Percentiles rank a stretch among this genome's conserved stretches.
These are phyloP conservation scores for Trichoderma simmonsii DNA, from an alignment of 2,329 filamentous ascomycete genomes.

Conservation along the genomic window DNA sequence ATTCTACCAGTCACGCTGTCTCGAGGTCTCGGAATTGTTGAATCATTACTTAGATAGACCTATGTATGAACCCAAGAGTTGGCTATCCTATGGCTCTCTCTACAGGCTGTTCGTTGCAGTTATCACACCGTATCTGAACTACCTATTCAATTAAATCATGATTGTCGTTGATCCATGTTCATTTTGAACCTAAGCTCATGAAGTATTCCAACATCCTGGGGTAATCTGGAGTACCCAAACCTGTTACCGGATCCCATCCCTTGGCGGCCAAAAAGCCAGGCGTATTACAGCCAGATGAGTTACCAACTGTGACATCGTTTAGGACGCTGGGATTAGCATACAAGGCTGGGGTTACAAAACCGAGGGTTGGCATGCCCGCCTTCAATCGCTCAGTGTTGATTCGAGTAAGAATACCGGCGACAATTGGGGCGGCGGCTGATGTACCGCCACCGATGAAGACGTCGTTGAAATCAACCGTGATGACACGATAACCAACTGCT, in stretches of 20 bases:
- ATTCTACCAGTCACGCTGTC: background rate
- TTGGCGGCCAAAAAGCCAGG: background rate
- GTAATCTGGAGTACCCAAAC: background rate
- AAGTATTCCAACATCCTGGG: background rate
- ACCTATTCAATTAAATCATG: background rate
- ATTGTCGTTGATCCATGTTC: background rate
- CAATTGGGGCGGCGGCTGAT: slow-evolving; percentile 34
- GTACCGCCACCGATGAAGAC: slow-evolving; percentile 48
- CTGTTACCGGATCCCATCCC: background rate
- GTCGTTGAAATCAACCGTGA: slow-evolving; percentile 41
- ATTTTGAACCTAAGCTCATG: background rate
- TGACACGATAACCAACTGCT: slow-evolving; percentile 41
- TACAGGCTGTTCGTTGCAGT: background rate
- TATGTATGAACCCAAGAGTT: background rate
- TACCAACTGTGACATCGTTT: background rate
- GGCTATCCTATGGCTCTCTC: background rate
- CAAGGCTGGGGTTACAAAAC: slow-evolving; percentile 1
- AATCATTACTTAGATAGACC: background rate
- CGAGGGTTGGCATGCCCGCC: slow-evolving; percentile 21
- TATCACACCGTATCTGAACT: background rate
- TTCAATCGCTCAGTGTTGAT: slow-evolving; percentile 27
- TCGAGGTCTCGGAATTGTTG: background rate
- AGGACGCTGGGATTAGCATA: background rate
- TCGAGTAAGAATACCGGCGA: slow-evolving; percentile 30
- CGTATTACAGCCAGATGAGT: background rate